Evolutionary conservation across 2,329 filamentous ascomycete genomes (phyloP), one percentile per base, ranked within the genome.

Genomic region (Monosporascus sp.): DNA sequence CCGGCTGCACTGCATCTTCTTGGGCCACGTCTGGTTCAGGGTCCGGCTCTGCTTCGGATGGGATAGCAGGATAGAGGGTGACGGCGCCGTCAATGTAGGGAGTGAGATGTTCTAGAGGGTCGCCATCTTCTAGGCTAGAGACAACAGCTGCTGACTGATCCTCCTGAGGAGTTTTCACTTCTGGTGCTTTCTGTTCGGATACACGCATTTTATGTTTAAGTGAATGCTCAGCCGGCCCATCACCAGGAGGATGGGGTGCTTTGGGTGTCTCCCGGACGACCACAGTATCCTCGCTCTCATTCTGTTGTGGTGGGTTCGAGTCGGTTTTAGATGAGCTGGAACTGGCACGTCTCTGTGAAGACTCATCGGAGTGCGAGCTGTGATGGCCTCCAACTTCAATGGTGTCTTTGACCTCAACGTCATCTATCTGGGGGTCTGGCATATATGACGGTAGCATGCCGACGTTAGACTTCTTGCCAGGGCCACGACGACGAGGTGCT

Each of bases 331-430:
- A 68, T 24, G 63, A 61, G 31, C 60, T 55, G 20, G 64, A 62
- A 46, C 60, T 66, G n/a, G 61, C 64, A 19, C 65, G 64, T 50
- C 60, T 66, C 16, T 70, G 69, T 7, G 67, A 66, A 17, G 64
- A 65, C 17, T 66, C 68, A 34, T 66, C 67, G 4, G 67, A 68
- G 44, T 65, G 61, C 20, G 64, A 61, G 48, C 68, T 69, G 20
- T 69, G 69, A 34, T 70, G 69, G 41, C 77, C 75, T 47, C 79
- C 77, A 48, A 83, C 80, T 61, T 83, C 76, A 55, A 83, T 83
- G 16, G 79, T 82, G 62, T 83, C 80, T 62, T 80, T 76, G 27
- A 82, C 77, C 44, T 81, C 75, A 27, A 76, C 76, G 54, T 78
- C 73, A 49, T 77, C 73, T 27, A 56, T 62, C 43, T 63, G 62